A percentile compares a stretch with the other conserved stretches of the same genome.
Conservation (phyloP, 805 yeast genomes). For the Jamesozyma jinghongensis region DNA sequence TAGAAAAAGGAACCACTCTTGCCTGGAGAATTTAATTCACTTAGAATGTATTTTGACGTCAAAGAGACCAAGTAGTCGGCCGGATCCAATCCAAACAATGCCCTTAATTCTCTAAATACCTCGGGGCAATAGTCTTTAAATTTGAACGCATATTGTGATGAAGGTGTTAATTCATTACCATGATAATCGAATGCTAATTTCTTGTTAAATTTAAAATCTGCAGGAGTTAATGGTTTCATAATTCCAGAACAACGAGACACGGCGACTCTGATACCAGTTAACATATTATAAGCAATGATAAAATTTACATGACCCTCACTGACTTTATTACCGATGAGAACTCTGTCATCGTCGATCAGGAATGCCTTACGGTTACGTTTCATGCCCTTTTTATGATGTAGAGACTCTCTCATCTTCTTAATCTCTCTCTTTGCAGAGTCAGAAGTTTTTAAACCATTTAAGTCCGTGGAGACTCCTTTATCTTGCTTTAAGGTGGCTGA, state of each 20-base stretch:
- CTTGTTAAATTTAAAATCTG: constrained; percentile 62
- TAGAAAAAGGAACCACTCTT: constrained; percentile 95
- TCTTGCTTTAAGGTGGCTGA: constrained; percentile 3
- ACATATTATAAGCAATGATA: constrained; percentile 92
- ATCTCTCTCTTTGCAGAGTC: constrained; percentile 38
- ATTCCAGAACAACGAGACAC: constrained; percentile 87
- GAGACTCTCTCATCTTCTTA: constrained; percentile 41
- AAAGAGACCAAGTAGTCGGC: constrained; percentile 90
- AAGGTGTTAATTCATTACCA: constrained; percentile 86
- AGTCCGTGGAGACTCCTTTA: constrained; percentile 1
- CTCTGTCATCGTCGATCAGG: constrained; percentile 43
- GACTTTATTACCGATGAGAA: constrained; percentile 69
- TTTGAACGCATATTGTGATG: constrained; percentile 90
- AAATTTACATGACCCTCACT: constrained; percentile 91
- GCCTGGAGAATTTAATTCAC: constrained; percentile 92
- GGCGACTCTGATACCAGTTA: constrained; percentile 92
- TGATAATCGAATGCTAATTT: constrained; percentile 79
- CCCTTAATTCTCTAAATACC: constrained; percentile 79
- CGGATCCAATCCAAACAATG: constrained; percentile 79
- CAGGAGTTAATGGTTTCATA: constrained; percentile 56
- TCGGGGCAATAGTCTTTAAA: constrained; percentile 95
- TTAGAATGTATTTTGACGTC: constrained; percentile 84
- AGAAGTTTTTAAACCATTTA: constrained; percentile 22
- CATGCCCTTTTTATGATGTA: constrained; percentile 36
- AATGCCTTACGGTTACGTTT: constrained; percentile 36